Percentiles rank a stretch among this genome's conserved stretches.
Conservation (phyloP, 305 asterid species). For the Solanum hybrid region DNA sequence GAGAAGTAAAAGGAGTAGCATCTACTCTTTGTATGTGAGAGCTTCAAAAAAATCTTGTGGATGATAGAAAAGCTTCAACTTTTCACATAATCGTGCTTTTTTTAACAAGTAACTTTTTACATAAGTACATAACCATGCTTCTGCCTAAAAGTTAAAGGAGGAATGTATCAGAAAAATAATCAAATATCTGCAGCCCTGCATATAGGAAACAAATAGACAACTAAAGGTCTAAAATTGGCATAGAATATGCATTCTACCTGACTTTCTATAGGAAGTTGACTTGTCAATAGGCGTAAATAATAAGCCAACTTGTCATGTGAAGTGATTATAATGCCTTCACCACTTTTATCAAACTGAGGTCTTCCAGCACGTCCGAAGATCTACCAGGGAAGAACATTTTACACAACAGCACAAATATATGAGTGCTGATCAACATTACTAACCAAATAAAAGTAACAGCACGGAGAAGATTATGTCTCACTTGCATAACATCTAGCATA, state of each 20-base stretch:
- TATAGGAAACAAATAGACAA: neutral
- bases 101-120: neutral
- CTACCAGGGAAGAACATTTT: slow-evolving; percentile 32
- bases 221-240: neutral
- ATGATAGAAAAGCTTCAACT: neutral
- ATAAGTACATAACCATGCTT: neutral
- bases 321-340: slow-evolving; percentile 97
- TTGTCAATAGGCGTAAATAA: slow-evolving; percentile 83
- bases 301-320: slow-evolving; percentile 77
- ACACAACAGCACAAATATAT: slow-evolving; percentile 8
- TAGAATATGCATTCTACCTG: slow-evolving; percentile 42
- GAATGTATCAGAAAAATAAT: neutral
- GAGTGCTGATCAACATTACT: neutral
- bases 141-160: neutral
- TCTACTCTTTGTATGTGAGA: neutral
- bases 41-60: neutral
- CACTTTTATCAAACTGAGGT: slow-evolving; percentile 98
- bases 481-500: slow-evolving; percentile 99
- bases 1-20: neutral
- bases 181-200: neutral
- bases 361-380: slow-evolving; percentile 99
- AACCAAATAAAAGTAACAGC: slow-evolving; percentile 1
- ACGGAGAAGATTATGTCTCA: slow-evolving; percentile 17
- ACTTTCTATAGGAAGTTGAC: slow-evolving; percentile 98
- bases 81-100: neutral